Evolutionary conservation across 2,329 filamentous ascomycete genomes (phyloP).

Genomic region (Hortaea sp.): DNA sequence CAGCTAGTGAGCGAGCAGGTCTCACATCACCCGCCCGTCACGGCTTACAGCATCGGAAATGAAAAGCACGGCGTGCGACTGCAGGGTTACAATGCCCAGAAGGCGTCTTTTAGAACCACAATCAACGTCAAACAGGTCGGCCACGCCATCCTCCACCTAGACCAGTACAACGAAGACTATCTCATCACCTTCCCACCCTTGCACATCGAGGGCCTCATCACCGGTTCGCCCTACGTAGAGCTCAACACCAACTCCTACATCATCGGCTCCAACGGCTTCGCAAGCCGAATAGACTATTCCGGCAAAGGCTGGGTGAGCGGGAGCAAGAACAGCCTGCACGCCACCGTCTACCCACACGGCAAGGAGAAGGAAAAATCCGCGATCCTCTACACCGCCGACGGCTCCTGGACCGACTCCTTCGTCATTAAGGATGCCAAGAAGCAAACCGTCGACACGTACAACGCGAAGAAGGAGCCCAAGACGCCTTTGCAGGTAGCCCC

Average conservation of each 20-base stretch:
- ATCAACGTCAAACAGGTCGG: slow-evolving; percentile 76
- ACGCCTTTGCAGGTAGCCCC: slow-evolving; percentile 63
- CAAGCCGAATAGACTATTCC: slow-evolving; percentile 82
- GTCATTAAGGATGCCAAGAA: slow-evolving; percentile 60
- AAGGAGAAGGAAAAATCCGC: slow-evolving; percentile 53
- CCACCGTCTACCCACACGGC: slow-evolving; percentile 58
- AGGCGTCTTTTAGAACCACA: slow-evolving; percentile 85
- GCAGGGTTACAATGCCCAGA: slow-evolving; percentile 88
- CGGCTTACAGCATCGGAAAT: slow-evolving; percentile 89
- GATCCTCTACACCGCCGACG: slow-evolving; percentile 68
- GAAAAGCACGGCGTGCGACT: slow-evolving; percentile 65
- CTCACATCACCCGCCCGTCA: slow-evolving; percentile 89
- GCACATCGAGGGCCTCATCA: slow-evolving; percentile 89
- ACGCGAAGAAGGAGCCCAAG: slow-evolving; percentile 38
- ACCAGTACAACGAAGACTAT: slow-evolving; percentile 59
- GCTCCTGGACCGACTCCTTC: slow-evolving; percentile 83
- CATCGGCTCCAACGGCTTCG: slow-evolving; percentile 74
- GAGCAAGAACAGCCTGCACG: slow-evolving; percentile 86
- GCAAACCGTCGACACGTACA: slow-evolving; percentile 34
- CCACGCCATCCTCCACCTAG: slow-evolving; percentile 72
- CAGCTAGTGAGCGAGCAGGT: slow-evolving; percentile 90
- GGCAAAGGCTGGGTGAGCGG: slow-evolving; percentile 91
- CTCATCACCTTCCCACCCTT: slow-evolving; percentile 84
- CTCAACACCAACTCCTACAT: slow-evolving; percentile 80
- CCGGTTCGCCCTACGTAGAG: slow-evolving; percentile 79